Conservation (phyloP, 108 stramenopile genomes). For the Nitzschia sp. region DNA sequence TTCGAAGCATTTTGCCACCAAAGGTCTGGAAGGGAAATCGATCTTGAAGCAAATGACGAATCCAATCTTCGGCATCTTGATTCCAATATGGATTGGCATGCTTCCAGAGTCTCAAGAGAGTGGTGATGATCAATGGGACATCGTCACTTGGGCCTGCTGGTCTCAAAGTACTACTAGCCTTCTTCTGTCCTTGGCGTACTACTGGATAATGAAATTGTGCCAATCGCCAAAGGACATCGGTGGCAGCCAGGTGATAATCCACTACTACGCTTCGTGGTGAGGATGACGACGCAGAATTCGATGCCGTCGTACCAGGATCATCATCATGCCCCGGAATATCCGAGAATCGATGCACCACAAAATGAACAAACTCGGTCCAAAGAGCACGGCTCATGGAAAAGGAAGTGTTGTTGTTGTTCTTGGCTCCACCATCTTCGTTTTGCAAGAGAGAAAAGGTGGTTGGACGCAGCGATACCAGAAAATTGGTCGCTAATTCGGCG, state of each 20-base stretch:
- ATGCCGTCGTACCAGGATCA: background rate
- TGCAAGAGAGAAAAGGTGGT: background rate
- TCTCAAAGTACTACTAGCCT: background rate
- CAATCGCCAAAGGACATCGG: constrained; percentile 14
- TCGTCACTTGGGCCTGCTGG: background rate
- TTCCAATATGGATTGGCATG: constrained; percentile 20
- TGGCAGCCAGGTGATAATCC: too few species aligned
- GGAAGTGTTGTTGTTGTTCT: too few species aligned
- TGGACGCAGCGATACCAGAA: background rate
- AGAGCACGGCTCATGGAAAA: constrained; percentile 13
- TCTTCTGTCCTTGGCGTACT: background rate
- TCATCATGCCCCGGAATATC: background rate
- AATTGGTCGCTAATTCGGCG: constrained; percentile 5
- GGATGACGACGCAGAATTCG: too few species aligned
- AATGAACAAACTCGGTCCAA: background rate
- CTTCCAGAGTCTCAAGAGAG: constrained; percentile 16
- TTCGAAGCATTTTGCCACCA: constrained; percentile 1
- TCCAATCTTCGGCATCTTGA: constrained; percentile 9
- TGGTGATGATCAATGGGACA: constrained; percentile 5
- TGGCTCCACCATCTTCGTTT: background rate
- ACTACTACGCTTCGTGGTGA: too few species aligned
- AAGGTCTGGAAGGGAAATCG: background rate
- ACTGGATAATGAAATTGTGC: constrained; percentile 5
- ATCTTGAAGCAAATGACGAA: constrained; percentile 5
- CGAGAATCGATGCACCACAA: background rate